Conservation (phyloP, 2,329 filamentous ascomycete species). For the Calycina herbarum region DNA sequence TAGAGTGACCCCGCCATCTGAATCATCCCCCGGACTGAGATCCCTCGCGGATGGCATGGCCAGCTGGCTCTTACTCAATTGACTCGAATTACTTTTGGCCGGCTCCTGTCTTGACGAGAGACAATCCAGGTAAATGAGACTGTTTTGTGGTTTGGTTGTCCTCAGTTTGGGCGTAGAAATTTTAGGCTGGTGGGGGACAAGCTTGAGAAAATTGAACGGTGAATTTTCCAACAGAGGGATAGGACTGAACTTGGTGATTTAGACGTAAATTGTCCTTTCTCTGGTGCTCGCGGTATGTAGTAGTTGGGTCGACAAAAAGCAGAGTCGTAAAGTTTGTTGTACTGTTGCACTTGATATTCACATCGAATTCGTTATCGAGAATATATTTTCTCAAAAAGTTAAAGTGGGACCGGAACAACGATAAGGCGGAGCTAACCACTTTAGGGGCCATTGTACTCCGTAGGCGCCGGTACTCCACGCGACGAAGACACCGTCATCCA, state of each 20-base stretch:
- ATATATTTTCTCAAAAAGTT: slow-evolving; percentile 10
- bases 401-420: slow-evolving; percentile 8
- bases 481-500: neutral
- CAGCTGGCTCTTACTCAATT: neutral
- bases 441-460: neutral
- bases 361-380: neutral
- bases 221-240: neutral
- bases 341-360: neutral
- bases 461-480: neutral
- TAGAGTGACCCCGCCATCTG: neutral
- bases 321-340: neutral
- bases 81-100: neutral
- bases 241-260: neutral
- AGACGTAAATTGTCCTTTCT: neutral
- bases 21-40: neutral
- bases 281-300: neutral
- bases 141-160: neutral
- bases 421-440: neutral
- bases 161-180: neutral
- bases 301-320: neutral
- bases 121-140: neutral
- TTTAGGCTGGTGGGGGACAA: neutral
- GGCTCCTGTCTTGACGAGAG: neutral
- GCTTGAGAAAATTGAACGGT: neutral
- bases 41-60: neutral